Conservation (phyloP, 2,329 filamentous ascomycete species). For the Fusarium xylarioides region DNA sequence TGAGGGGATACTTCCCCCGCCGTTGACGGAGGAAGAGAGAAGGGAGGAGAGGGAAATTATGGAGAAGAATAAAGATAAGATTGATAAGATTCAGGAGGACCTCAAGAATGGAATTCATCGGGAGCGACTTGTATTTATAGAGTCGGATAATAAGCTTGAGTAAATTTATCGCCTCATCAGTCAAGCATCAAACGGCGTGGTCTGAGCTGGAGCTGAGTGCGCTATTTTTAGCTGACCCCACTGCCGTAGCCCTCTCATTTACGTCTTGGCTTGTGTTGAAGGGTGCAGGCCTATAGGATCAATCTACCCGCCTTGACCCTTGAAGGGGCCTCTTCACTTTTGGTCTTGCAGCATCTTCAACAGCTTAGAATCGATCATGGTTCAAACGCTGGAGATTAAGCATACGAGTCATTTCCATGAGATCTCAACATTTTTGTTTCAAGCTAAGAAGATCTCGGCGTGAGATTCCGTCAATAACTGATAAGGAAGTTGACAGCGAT, state of each 20-base stretch:
- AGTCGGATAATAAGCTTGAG: not conserved
- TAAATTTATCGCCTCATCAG: not conserved
- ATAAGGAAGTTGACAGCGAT: not conserved
- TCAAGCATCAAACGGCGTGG: not conserved
- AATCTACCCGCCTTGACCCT: no score
- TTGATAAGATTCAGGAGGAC: rapidly evolving
- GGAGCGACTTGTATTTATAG: not conserved
- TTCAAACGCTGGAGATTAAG: not conserved
- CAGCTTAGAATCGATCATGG: not conserved
- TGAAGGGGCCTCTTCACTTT: no score
- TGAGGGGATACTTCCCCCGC: not conserved
- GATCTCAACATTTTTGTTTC: rapidly evolving
- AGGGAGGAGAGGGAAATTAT: not conserved
- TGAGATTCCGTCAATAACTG: rapidly evolving
- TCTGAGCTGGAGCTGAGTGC: not conserved
- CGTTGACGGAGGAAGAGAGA: not conserved
- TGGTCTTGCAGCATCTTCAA: no score
- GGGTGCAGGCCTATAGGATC: no score
- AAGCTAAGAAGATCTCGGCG: rapidly evolving
- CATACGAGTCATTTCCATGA: not conserved
- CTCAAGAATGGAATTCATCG: not conserved
- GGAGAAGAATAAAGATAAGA: not conserved
- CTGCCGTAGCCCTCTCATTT: not conserved
- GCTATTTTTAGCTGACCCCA: not conserved
- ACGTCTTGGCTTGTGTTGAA: not conserved